Conservation (phyloP, 257 asterid genomes). For the Leonotis leonurus region DNA sequence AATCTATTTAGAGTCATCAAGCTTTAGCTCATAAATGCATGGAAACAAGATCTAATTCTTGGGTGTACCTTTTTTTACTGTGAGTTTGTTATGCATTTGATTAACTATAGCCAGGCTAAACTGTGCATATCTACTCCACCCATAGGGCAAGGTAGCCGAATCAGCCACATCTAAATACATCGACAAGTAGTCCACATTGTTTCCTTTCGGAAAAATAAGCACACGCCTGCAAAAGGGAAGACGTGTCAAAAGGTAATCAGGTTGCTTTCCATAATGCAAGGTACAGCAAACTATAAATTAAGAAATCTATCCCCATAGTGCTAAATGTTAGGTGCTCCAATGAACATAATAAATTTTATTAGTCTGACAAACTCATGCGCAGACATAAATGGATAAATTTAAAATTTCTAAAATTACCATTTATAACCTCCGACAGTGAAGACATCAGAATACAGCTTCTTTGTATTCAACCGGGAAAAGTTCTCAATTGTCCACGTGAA, state of each 20-base stretch:
- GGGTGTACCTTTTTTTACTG: constrained; percentile 37
- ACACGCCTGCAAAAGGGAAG: constrained; percentile 42
- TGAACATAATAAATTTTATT: background rate
- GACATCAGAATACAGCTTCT: constrained; percentile 73
- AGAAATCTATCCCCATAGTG: background rate
- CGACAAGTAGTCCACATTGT: constrained; percentile 50
- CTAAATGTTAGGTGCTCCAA: background rate
- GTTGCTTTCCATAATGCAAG: background rate
- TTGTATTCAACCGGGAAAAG: constrained; percentile 56
- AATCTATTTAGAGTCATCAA: background rate
- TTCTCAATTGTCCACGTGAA: constrained; percentile 80
- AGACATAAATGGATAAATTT: background rate
- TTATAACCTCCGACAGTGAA: constrained; percentile 77
- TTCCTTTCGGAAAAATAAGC: constrained; percentile 51
- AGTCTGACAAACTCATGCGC: background rate
- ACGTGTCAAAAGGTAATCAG: constrained; percentile 12
- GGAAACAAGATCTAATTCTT: constrained; percentile 9
- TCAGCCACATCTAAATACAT: constrained; percentile 57
- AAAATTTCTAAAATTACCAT: constrained; percentile 45
- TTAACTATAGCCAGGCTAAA: constrained; percentile 54
- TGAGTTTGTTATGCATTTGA: constrained; percentile 29
- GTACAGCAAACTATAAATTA: constrained; percentile 6
- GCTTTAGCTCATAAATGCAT: constrained; percentile 10
- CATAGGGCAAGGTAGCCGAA: constrained; percentile 45
- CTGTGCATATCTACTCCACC: constrained; percentile 49